Evolutionary conservation across 2,329 filamentous ascomycete species (phyloP).

Genomic region (Ilyonectria sp.): DNA sequence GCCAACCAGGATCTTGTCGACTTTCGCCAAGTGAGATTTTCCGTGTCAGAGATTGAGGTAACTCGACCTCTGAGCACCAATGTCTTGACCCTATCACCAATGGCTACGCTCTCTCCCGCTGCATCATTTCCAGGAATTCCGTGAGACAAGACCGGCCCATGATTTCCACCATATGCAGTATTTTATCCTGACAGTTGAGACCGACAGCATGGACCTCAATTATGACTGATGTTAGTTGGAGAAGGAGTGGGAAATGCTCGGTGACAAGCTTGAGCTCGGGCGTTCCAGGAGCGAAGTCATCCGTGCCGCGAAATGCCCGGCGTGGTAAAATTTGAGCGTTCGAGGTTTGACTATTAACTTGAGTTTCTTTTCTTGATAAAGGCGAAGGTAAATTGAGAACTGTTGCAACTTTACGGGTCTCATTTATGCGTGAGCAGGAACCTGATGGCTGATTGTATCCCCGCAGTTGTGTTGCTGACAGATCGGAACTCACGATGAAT

Average conservation of each 20-base stretch:
- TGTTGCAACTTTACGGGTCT: no score
- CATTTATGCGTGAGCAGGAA: no score
- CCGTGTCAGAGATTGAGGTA: slow-evolving; percentile 56
- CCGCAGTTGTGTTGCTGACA: no score
- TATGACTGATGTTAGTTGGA: slow-evolving; percentile 50
- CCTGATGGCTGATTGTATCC: no score
- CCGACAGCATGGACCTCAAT: slow-evolving; percentile 53
- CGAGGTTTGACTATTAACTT: neutral
- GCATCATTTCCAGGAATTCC: slow-evolving; percentile 57
- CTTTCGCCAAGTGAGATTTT: slow-evolving; percentile 57
- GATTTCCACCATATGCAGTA: slow-evolving; percentile 57
- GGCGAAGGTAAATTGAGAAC: no score
- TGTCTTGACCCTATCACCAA: slow-evolving; percentile 53
- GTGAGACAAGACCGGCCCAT: slow-evolving; percentile 56
- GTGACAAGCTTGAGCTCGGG: slow-evolving; percentile 53
- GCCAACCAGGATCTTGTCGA: slow-evolving; percentile 58
- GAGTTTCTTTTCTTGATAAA: no score
- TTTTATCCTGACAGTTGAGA: slow-evolving; percentile 56
- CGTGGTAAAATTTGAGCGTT: slow-evolving; percentile 31
- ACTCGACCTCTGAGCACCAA: slow-evolving; percentile 56
- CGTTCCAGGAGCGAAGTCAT: slow-evolving; percentile 48
- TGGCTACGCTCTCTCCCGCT: slow-evolving; percentile 57
- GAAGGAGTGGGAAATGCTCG: slow-evolving; percentile 50
- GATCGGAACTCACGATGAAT: no score
- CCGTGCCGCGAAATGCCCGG: slow-evolving; percentile 48